These are phyloP conservation scores for Sclerotiophoma versabilis DNA, from an alignment of 2,329 filamentous ascomycete genomes.

Conservation along the genomic window DNA sequence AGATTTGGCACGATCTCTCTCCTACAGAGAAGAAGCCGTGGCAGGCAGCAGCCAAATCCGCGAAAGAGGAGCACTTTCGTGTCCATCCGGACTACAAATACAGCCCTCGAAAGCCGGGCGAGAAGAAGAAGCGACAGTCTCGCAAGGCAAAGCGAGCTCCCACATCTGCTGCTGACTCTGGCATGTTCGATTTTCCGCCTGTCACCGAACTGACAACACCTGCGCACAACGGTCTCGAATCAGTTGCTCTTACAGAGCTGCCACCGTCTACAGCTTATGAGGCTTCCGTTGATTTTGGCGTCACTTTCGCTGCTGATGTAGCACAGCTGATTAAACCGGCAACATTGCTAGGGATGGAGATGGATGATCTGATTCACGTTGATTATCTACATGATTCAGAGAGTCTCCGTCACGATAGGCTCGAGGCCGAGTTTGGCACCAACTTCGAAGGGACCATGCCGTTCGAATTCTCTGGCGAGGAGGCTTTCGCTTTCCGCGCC, in stretches of 20 bases:
- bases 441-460: slow-evolving; percentile 3
- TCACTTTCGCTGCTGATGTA: slow-evolving; percentile 8
- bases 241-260: not conserved
- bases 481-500: slow-evolving; percentile 18
- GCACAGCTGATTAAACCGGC: slow-evolving; percentile 7
- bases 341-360: not conserved
- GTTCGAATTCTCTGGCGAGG: slow-evolving; percentile 9
- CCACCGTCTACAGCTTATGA: not conserved
- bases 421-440: slow-evolving; percentile 18
- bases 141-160: slow-evolving; percentile 29
- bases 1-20: slow-evolving; percentile 27
- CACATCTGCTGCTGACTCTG: slow-evolving; percentile 8
- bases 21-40: slow-evolving; percentile 24
- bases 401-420: slow-evolving; percentile 22
- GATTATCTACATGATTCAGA: slow-evolving; percentile 18
- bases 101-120: slow-evolving; percentile 33
- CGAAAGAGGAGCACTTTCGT: slow-evolving; percentile 30
- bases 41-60: slow-evolving; percentile 23
- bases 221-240: not conserved
- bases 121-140: slow-evolving; percentile 40
- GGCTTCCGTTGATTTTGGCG: not conserved
- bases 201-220: slow-evolving; percentile 5
- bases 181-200: slow-evolving; percentile 13
- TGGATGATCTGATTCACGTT: not conserved
- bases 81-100: slow-evolving; percentile 38